Base-by-base conservation (phyloP, 495 filamentous ascomycete genomes). In the Penicillium chermesinum region DNA sequence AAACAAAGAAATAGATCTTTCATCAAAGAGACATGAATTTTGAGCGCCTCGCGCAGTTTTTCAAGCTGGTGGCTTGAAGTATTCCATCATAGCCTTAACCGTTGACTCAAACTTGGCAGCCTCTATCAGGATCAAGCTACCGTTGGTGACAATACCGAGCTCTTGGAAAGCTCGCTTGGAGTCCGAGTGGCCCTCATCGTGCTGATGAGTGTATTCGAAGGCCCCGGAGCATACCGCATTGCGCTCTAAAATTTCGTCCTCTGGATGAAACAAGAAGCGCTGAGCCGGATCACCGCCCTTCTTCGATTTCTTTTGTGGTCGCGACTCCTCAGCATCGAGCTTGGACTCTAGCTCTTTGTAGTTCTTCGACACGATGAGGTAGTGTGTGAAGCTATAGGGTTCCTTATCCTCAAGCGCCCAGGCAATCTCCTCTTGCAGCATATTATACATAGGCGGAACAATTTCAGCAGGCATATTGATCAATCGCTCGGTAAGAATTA, bases 381-480 rank as follows among this genome's bases (percentile, higher is more conserved):
- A 97, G 64, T 96, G 88, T 41, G 90, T 82, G 71, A 99, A 97
- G 46, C 82, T 76, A 63, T 96, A 97, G 2, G 91, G 90, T 64
- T 97, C 90, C 57, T 86, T 86, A 54, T 96, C 91, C 57, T 93
- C 83, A 4, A 94, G 67, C 2, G 94, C 94, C 72, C 85, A 90
- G 52, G 84, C 74, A 49, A 97, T 87, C 75, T 99, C 94, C 63
- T 96, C 90, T 32, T 86, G 74, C 30, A 99, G 78, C 89, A 96
- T 95, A 52, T 76, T 83, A 78, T 96, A 97, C 89, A 99, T 91
- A 8, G 94, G 91, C 27, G 94, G 93, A 16, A 91, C 77, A 41
- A 95, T 82, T 68, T 96, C 86, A 19, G 86, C 74, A 14, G 94
- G 94, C 75, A 96, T 89, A 69, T 99, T 99, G 75, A 97, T 87